Evolutionary conservation across 352 stramenopile species (phyloP).

Genomic region (Phytophthora capsici): DNA sequence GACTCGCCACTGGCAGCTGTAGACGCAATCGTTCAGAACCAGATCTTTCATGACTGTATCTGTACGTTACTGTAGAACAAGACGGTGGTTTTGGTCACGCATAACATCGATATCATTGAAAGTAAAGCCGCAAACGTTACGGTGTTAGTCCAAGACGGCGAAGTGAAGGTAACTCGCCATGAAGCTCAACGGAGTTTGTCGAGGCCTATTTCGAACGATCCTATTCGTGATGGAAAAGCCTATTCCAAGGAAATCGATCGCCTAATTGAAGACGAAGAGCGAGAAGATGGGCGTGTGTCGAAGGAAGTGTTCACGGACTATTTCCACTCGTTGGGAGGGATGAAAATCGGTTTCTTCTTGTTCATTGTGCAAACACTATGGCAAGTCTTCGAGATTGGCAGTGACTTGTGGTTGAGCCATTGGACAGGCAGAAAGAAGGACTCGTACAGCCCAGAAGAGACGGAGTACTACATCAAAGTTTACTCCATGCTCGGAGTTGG

Average conservation of each 20-base stretch:
- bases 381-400: constrained; percentile 39
- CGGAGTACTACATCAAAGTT: constrained; percentile 30
- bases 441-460: constrained; percentile 24
- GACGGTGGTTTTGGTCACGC: constrained; percentile 92
- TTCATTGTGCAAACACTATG: constrained; percentile 29
- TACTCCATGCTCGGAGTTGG: constrained; percentile 33
- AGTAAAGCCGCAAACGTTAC: constrained; percentile 35
- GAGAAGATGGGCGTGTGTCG: constrained; percentile 49
- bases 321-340: constrained; percentile 45
- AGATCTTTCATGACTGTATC: constrained; percentile 79
- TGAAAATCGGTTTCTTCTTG: constrained; percentile 26
- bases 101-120: constrained; percentile 76
- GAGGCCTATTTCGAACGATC: not conserved
- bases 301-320: constrained; percentile 46
- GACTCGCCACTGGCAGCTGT: constrained; percentile 94
- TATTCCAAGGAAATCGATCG: constrained; percentile 14
- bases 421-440: constrained; percentile 38
- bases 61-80: constrained; percentile 43
- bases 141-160: constrained; percentile 33
- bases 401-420: constrained; percentile 35
- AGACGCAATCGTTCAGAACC: constrained; percentile 92
- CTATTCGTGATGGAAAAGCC: not conserved
- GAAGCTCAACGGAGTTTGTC: constrained; percentile 3
- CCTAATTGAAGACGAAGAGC: constrained; percentile 50
- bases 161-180: constrained; percentile 18